Evolutionary conservation across 1,284 basidiomycete genomes (phyloP), one percentile per base, ranked within the genome.

Genomic region (Microbotryum intermedium): DNA sequence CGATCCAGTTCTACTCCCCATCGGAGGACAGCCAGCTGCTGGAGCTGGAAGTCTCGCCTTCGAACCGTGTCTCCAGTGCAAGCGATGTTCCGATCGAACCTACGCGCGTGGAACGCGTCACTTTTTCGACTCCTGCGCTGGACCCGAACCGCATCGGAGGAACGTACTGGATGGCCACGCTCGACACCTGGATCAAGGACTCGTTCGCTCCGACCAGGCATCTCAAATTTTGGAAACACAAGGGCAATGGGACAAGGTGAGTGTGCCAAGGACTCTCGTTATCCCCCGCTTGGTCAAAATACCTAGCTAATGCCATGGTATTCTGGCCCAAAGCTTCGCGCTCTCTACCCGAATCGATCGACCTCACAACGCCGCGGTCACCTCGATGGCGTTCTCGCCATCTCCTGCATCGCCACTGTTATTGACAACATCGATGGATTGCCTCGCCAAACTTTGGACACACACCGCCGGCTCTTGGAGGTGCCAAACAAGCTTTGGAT

Each of bases 201-300:
- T 73, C 29, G 61, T 75, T 55, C 80, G 79, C 56, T 75, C 79
- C 68, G 11, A 88, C 92, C 70, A 79, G 86, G 25, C 86, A 87
- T 70, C 80, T 98, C 68, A 97, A 97, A 76, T 77, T 97, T 48
- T 98, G 94, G 94, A 78, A 77, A 61, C 94, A 91, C 88, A 83
- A 86, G 21, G 69, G 75, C 72, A 76, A 67, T 25, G 70, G 68
- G 51, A 66, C 83, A 58, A 74, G 67, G 72, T 73, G 51, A 67
- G 70, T 57, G 29, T 29, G 11, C 42, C 25, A 16, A 28, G 58
- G 75, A 29, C 74, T 77, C 23, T 76, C 73, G 50, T 87, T 64
- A 48, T 54, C 50, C 48, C 59, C 39, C 6, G n/a, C 55, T 34
- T 11, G 18, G 8, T 49, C 43, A 7, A 3, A 6, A n/a, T 25